phyloP scores from a whole-genome alignment of 129 eudicot species.

The Lactuca sativa region DNA sequence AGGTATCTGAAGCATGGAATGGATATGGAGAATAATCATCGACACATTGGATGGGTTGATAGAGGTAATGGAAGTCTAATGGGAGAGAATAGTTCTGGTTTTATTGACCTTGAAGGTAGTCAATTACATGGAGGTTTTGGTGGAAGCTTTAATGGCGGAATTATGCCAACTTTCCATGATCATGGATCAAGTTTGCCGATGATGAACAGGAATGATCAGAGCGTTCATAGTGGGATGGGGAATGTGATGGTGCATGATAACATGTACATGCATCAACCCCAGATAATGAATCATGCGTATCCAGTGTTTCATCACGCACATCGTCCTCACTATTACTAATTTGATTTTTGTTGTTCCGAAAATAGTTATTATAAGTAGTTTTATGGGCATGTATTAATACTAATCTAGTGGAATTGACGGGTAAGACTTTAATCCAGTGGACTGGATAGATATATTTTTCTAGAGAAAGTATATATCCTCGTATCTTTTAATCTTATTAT shows the following conservation, averaged over 20 bases:
- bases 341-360: background rate
- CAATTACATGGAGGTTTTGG: constrained; percentile 24
- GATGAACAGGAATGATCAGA: constrained; percentile 33
- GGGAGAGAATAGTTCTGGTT: constrained; percentile 23
- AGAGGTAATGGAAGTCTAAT: background rate
- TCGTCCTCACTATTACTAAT: constrained; percentile 23
- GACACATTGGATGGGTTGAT: constrained; percentile 33
- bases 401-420: too few relatives aligned
- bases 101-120: constrained; percentile 27
- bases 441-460: too few relatives aligned
- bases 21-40: constrained; percentile 33
- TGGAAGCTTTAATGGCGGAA: constrained; percentile 32
- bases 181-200: constrained; percentile 30
- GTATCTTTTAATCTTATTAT: too few relatives aligned
- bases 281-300: constrained; percentile 26
- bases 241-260: constrained; percentile 35
- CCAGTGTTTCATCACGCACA: constrained; percentile 26
- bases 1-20: constrained; percentile 37
- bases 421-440: too few relatives aligned
- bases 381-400: too few relatives aligned
- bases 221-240: constrained; percentile 24
- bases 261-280: constrained; percentile 38
- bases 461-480: too few relatives aligned
- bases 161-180: constrained; percentile 24
- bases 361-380: too few relatives aligned